Conservation (phyloP, 176 grass and related monocot species). For the Chloris gayana region DNA sequence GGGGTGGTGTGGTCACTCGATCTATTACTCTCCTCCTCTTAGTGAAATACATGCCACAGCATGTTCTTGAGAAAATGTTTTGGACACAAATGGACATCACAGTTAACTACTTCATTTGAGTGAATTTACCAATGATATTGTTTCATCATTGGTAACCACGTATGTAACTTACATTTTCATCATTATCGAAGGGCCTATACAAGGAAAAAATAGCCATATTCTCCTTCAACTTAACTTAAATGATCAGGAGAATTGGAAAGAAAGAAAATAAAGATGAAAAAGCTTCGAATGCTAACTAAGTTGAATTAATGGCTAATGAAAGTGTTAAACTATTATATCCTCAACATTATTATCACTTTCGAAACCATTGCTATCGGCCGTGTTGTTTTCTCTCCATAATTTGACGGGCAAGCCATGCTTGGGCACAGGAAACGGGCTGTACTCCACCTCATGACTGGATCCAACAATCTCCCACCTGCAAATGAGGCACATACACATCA, state of each 20-base stretch:
- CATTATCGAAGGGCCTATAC: neutral
- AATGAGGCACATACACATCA: conserved; percentile 17
- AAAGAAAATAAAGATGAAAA: conserved; percentile 21
- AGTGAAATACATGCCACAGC: no score
- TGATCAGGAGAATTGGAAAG: conserved; percentile 23
- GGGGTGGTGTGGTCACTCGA: no score
- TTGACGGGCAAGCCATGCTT: conserved; percentile 66
- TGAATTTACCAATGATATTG: conserved; percentile 1
- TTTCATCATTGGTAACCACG: conserved; percentile 10
- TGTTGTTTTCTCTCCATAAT: conserved; percentile 36
- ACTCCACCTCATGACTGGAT: conserved; percentile 68
- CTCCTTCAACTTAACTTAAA: conserved; percentile 11
- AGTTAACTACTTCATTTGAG: neutral
- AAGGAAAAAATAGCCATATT: neutral
- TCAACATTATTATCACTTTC: conserved; percentile 5
- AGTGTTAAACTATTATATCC: conserved; percentile 26
- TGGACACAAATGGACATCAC: neutral
- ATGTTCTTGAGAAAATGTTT: no score
- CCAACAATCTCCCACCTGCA: conserved; percentile 74
- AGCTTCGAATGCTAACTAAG: conserved; percentile 18
- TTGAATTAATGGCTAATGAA: conserved; percentile 21
- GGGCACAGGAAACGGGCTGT: conserved; percentile 95
- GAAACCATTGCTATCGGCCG: neutral
- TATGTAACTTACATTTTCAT: neutral
- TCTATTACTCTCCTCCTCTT: no score